Evolutionary conservation across 495 filamentous ascomycete genomes (phyloP), one percentile per base, ranked within the genome.

Genomic region (Lasiosphaeria ovina): DNA sequence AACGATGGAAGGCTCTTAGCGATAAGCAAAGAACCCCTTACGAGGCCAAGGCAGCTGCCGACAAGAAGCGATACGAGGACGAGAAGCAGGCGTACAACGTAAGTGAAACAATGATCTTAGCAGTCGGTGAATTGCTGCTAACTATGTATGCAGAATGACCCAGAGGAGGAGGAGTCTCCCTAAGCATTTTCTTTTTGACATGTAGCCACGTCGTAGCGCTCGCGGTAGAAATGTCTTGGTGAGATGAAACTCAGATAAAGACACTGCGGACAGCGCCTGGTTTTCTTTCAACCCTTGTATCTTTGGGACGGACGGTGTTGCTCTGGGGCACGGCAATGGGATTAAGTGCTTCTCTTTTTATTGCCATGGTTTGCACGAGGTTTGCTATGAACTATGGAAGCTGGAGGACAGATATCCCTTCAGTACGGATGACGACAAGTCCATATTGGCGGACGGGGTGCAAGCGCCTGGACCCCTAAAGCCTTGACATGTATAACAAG

Each of bases 1-100:
- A 97, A 84, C 86, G 87, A 78, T 99, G 94, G 94, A 99, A 98
- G 91, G 89, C 86, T 40, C 81, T 99, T 52, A 87, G 82, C 78
- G 89, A 94, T 54, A 87, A 90, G 77, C 90, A 97, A 72, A 91
- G 92, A 62, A 80, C 82, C 61, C 94, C 95, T 8, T 99, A 98
- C 73, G 93, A 97, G 74, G 87, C 88, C 68, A 97, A 98, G 86
- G 94, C 94, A 67, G 89, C 87, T 31, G 81, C 87, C 57, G 94
- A 98, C 82, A 98, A 97, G 89, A 94, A 97, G 87, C 89, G 94
- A 62, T 98, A 98, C 68, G 93, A 97, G 74, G 89, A 94, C 66
- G 92, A 97, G 83, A 98, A 98, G 83, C 89, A 89, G 61, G 87
- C 81, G 59, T 98, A 98, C 84, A 85, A 89, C 65, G 90, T 93